A percentile compares a stretch with the other conserved stretches of the same genome.
phyloP scores from a whole-genome alignment of 768 basidiomycete species.

The Chalciporus chontae region DNA sequence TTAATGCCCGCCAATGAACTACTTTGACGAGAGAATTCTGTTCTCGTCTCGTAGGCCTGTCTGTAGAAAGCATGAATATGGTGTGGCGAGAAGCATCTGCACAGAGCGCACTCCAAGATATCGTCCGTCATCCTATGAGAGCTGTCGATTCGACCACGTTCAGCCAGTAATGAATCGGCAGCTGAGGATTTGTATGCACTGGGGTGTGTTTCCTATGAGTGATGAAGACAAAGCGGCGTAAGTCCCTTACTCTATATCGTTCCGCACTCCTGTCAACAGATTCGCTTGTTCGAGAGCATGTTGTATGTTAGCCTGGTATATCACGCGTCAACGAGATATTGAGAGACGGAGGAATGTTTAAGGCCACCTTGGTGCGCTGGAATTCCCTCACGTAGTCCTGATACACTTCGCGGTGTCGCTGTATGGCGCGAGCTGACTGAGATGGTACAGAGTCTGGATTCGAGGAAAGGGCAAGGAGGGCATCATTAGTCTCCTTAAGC shows the following conservation, averaged over 20 bases:
- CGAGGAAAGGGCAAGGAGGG: conserved; percentile 64
- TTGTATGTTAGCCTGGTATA: conserved; percentile 68
- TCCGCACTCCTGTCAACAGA: conserved; percentile 84
- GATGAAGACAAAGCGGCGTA: not conserved
- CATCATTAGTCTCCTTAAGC: conserved; percentile 86
- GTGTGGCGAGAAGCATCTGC: not conserved
- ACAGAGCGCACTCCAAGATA: conserved; percentile 66
- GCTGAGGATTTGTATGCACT: conserved; percentile 91
- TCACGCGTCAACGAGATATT: not conserved
- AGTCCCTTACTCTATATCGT: conserved; percentile 84
- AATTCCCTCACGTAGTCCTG: conserved; percentile 87
- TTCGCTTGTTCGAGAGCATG: conserved; percentile 83
- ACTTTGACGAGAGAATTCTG: conserved; percentile 86
- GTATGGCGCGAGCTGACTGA: conserved; percentile 81
- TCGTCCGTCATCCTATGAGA: conserved; percentile 95
- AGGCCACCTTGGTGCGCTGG: conserved; percentile 72
- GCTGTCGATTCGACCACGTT: conserved; percentile 86
- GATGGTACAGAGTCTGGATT: conserved; percentile 65
- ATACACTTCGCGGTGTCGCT: conserved; percentile 86
- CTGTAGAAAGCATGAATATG: conserved; percentile 37
- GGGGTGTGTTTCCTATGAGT: not conserved
- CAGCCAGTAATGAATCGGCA: conserved; percentile 82
- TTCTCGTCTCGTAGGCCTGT: conserved; percentile 95
- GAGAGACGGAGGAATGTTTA: not conserved
- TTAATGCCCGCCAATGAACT: conserved; percentile 74